Base-by-base conservation (phyloP, 2,329 filamentous ascomycete genomes). In the Cladophialophora carrionii region DNA sequence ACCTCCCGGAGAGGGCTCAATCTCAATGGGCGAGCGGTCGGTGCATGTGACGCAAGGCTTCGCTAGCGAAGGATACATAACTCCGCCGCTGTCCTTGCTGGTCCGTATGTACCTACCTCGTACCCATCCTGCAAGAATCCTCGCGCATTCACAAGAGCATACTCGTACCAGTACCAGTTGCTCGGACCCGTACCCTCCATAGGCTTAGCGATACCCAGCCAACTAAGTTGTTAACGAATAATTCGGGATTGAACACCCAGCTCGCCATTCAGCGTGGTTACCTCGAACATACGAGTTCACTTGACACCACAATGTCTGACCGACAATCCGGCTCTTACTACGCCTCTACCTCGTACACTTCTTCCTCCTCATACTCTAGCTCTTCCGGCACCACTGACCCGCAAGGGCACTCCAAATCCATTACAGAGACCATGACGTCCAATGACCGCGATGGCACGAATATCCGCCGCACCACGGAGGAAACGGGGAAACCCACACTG, bases 361-460 rank as follows among this genome's bases (percentile, higher is more conserved):
- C 66, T 24, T 61, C 57, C 20, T 56, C 43, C 12, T 65, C 62
- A n/a, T 52, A 48, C 41, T 58, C 65, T 2, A 31, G 24, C 62
- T 53, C 55, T 20, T 31, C 56, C 29, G 48, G 43, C 43, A 52
- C 51, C 29, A 46, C 41, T 32, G 43, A 60, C 31, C 31, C 29
- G 22, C 57, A 59, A 31, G 54, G 54, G 29, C 53, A 32, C 53
- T 10, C 62, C 31, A 59, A 62, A 26, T 49, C 57, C 34, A 61
- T 54, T 41, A 65, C 68, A 43, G 29, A 65, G 48, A 63, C 59
- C 34, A 59, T 62, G 51, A 63, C 58, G 12, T 55, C 55, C 62
- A 64, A 65, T 60, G 49, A 62, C 43, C 68, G 62, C 56, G 66
- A 65, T 53, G 63, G 66, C 20, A 68, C 64, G 34, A 67, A 60